Evolutionary conservation across 2,329 filamentous ascomycete genomes (phyloP).

Genomic region (Penicillium hordei): DNA sequence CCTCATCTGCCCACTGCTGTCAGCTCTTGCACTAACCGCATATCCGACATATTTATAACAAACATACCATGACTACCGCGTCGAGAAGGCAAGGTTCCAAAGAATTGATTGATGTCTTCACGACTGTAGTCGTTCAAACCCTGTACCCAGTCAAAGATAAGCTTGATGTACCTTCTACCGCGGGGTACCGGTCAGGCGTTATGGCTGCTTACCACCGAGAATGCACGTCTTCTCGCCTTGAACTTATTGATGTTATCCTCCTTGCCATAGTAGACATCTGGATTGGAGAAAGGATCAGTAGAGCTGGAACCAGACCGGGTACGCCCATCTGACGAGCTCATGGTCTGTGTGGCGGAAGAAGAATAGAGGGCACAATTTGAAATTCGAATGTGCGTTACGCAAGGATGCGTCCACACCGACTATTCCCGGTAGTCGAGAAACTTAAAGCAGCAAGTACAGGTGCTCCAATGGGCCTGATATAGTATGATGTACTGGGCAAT

Average conservation of each 20-base stretch:
- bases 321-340: conserved; percentile 44
- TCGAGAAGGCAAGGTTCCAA: conserved; percentile 36
- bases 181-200: conserved; percentile 14
- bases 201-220: conserved; percentile 53
- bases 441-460: conserved; percentile 7
- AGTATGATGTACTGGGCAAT: background rate
- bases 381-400: conserved; percentile 21
- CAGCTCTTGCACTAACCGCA: conserved; percentile 6
- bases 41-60: background rate
- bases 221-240: conserved; percentile 53
- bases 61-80: conserved; percentile 48
- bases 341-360: conserved; percentile 24
- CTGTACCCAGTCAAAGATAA: conserved; percentile 24
- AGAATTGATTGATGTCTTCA: conserved; percentile 36
- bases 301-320: conserved; percentile 46
- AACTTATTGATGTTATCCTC: conserved; percentile 48
- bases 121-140: conserved; percentile 39
- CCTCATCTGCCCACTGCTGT: conserved; percentile 62
- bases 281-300: conserved; percentile 58
- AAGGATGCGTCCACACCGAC: conserved; percentile 25
- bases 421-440: conserved; percentile 9
- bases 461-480: background rate
- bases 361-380: conserved; percentile 12
- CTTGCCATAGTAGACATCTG: conserved; percentile 60
- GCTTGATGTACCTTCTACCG: conserved; percentile 11